Evolutionary conservation across 1,284 basidiomycete genomes (phyloP), one percentile per base, ranked within the genome.

Genomic region (Apiotrichum siamense): DNA sequence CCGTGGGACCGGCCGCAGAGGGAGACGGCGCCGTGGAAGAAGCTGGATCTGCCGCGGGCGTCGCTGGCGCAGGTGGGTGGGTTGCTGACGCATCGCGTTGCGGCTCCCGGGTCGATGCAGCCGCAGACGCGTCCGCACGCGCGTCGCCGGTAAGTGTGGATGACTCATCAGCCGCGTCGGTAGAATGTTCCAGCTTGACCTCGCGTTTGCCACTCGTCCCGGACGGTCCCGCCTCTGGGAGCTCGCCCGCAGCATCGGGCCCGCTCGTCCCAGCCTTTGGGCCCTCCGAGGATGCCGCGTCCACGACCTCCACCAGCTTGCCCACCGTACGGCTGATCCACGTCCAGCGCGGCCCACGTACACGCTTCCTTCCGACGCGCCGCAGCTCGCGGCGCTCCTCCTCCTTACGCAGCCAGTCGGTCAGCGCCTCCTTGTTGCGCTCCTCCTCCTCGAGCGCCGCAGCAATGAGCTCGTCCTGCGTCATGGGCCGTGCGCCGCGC

Each of bases 391-490:
- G 60, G 24, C 74, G 66, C 47, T 77, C 76, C 58, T 79, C 78
- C 50, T 79, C 78, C 38, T 70, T 69, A 48, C 70, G 71, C 52
- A 78, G 58, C 66, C 77, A 79, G 35, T 70, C 67, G 21, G 69
- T 62, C 35, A 79, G 61, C n/a, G 71, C 72, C 52, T 76, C 76
- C 33, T 75, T 72, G 58, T 79, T 79, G 50, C 70, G 62, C 60
- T 78, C 77, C 55, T 79, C 78, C 38, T 74, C 74, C 57, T 77
- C 76, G 41, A 79, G 63, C 4, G 78, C 78, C 39, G 75, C 76
- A 10, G 73, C 76, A 46, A 79, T 78, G 23, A 78, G 63, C 45
- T 77, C 75, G 29, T 73, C 76, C 55, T 79, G 78, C 3, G 77
- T 77, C 63, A 70, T 65, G 2, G 55, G 58, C 12, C 63, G 49